Conservation (phyloP, 140 eudicot species). For the Senecio squalidus region DNA sequence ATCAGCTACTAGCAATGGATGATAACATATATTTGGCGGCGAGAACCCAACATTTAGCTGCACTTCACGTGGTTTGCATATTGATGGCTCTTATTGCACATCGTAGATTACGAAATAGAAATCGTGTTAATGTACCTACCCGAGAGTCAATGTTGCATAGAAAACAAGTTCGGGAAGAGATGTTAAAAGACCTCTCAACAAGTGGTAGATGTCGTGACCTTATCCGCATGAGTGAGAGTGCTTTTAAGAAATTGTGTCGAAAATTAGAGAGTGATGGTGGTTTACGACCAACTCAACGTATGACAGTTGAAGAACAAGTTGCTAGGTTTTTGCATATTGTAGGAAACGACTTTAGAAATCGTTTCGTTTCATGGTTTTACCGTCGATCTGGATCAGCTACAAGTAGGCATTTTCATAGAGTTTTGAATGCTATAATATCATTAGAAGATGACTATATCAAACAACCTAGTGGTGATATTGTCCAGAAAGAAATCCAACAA, state of each 20-base stretch:
- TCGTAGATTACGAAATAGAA: background rate
- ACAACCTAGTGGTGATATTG: background rate
- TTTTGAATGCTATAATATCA: background rate
- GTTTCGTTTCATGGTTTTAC: no score
- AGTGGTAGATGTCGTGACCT: background rate
- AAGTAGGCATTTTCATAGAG: slow-evolving; percentile 1
- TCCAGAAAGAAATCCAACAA: background rate
- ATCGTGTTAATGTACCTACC: background rate
- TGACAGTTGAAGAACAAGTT: no score
- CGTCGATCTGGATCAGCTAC: background rate
- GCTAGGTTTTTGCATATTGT: no score
- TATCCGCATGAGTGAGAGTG: background rate
- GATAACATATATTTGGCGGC: background rate
- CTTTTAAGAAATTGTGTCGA: background rate
- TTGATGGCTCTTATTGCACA: background rate
- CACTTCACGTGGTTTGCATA: background rate
- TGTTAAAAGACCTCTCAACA: background rate
- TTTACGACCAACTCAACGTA: background rate
- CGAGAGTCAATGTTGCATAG: background rate
- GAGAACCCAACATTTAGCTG: background rate
- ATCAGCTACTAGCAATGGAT: background rate
- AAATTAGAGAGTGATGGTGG: background rate
- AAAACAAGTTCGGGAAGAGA: background rate
- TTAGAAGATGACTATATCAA: background rate
- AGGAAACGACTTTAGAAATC: no score